A percentile compares a stretch with the other conserved stretches of the same genome.
Evolutionary conservation across 2,329 filamentous ascomycete species (phyloP).

Genomic region (Dryadomyces sulphureus): DNA sequence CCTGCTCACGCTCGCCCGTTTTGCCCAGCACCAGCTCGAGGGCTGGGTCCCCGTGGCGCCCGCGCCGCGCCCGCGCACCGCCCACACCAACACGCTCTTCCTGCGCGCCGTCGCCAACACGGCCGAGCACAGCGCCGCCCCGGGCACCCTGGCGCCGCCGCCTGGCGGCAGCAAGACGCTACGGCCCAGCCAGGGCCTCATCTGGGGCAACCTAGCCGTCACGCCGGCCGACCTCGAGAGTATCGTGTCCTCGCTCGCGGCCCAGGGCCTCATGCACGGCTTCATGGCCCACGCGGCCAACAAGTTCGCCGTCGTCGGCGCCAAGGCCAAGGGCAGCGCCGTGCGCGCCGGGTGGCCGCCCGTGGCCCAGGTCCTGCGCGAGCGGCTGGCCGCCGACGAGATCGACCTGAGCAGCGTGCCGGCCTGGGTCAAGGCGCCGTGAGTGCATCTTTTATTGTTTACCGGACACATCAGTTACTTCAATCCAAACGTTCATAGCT

Average conservation of each 20-base stretch:
- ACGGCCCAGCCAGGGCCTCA: slow-evolving; percentile 41
- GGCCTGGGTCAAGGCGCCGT: slow-evolving; percentile 17
- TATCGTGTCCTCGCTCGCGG: slow-evolving; percentile 59
- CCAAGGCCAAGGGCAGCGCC: slow-evolving; percentile 49
- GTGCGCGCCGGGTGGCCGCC: slow-evolving; percentile 61
- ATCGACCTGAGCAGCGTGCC: slow-evolving; percentile 31
- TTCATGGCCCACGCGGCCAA: slow-evolving; percentile 66
- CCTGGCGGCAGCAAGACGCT: slow-evolving; percentile 31
- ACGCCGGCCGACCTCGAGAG: slow-evolving; percentile 58
- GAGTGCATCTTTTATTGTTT: not conserved
- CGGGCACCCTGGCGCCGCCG: slow-evolving; percentile 27
- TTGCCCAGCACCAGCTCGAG: slow-evolving; percentile 49
- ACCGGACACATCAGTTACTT: not conserved
- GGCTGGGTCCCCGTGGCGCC: slow-evolving; percentile 32
- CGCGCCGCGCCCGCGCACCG: slow-evolving; percentile 18
- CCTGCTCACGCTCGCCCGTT: slow-evolving; percentile 47
- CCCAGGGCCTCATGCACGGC: slow-evolving; percentile 68
- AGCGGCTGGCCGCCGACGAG: slow-evolving; percentile 42
- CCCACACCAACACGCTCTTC: slow-evolving; percentile 34
- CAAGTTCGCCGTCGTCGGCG: slow-evolving; percentile 71
- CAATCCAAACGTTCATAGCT: not conserved
- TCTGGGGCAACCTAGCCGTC: slow-evolving; percentile 48
- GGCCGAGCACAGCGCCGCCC: slow-evolving; percentile 12
- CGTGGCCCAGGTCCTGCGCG: slow-evolving; percentile 53
- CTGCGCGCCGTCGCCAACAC: slow-evolving; percentile 36